Conservation (phyloP, 176 grass and related monocot species). For the Zizania latifolia region DNA sequence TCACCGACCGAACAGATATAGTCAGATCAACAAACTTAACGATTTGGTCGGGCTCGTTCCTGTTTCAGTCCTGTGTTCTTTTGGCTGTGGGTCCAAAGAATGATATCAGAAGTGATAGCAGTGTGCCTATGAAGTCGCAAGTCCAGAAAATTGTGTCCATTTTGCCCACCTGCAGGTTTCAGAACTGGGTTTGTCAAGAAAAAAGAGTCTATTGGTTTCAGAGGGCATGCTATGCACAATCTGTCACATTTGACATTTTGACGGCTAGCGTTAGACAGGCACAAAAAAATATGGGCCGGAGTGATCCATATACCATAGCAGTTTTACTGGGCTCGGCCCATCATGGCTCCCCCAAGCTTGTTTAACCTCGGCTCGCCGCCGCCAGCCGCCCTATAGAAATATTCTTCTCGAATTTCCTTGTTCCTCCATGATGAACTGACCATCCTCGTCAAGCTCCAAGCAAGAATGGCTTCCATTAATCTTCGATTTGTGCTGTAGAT, state of each 20-base stretch:
- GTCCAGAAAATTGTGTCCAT: not conserved
- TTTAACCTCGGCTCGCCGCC: slow-evolving; percentile 28
- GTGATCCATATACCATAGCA: not conserved
- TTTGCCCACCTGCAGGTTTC: not conserved
- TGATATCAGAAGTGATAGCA: not conserved
- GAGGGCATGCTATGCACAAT: no score
- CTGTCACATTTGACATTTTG: no score
- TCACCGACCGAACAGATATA: not conserved
- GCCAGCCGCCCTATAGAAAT: slow-evolving; percentile 4
- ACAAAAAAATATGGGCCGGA: not conserved
- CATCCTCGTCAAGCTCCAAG: not conserved
- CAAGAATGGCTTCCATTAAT: not conserved
- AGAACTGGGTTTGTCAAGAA: not conserved
- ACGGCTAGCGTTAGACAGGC: no score
- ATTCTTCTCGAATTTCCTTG: no score
- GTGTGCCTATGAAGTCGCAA: not conserved
- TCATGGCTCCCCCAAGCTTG: fast-evolving
- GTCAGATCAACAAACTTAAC: not conserved
- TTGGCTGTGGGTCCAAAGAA: not conserved
- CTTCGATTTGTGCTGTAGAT: slow-evolving; percentile 3
- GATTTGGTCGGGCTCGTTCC: not conserved
- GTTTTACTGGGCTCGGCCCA: not conserved
- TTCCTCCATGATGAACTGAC: not conserved
- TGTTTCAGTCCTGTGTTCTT: not conserved
- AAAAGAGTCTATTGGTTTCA: not conserved